Conservation (phyloP, 495 filamentous ascomycete species). For the Antarctomyces pellizariae region DNA sequence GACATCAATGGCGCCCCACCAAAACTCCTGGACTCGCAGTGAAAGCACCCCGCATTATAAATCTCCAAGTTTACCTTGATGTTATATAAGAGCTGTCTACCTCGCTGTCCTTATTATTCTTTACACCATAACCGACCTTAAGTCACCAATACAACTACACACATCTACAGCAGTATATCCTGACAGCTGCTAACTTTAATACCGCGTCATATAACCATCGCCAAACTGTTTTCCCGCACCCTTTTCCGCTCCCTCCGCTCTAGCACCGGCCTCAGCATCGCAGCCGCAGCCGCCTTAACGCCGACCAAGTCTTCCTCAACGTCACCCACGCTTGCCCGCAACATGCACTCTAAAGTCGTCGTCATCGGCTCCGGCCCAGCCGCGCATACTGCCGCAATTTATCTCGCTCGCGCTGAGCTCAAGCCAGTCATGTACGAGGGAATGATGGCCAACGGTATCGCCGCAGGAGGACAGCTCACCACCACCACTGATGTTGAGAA, state of each 20-base stretch:
- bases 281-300: neutral
- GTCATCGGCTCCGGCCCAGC: constrained; percentile 86
- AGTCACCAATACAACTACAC: no score
- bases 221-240: no score
- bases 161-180: no score
- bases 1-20: no score
- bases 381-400: constrained; percentile 91
- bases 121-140: no score
- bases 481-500: constrained; percentile 98
- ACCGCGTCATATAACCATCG: no score
- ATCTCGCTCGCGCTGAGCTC: constrained; percentile 81
- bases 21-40: no score
- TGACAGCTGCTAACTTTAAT: no score
- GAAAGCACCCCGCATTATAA: no score
- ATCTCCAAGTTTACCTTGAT: no score
- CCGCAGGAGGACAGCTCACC: constrained; percentile 85
- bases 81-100: no score
- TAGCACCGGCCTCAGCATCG: neutral
- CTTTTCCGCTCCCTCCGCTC: neutral
- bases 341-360: constrained; percentile 13
- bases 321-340: constrained; percentile 5
- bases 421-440: constrained; percentile 89
- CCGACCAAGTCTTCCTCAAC: constrained; percentile 1
- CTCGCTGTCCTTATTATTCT: no score
- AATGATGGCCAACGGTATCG: constrained; percentile 91